These are phyloP conservation scores for Hypoxylon sp. DNA, from an alignment of 2,329 filamentous ascomycete genomes.

Conservation along the genomic window DNA sequence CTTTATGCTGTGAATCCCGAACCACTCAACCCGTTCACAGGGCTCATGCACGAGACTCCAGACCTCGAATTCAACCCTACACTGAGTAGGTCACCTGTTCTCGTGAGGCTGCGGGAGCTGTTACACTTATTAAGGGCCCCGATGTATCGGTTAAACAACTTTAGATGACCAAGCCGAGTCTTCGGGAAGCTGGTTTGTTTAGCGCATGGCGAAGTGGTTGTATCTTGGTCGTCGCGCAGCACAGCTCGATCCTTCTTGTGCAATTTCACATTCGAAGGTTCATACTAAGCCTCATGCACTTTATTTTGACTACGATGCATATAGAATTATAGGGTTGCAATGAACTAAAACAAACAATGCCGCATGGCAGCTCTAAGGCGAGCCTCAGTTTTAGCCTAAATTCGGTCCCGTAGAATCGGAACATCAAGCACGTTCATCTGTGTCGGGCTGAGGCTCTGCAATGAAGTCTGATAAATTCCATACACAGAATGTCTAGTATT, in stretches of 20 bases:
- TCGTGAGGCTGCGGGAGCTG: conserved; percentile 18
- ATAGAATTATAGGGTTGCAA: background rate
- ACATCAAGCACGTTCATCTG: conserved; percentile 19
- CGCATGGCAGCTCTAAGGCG: background rate
- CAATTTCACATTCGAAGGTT: conserved; percentile 17
- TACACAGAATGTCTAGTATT: background rate
- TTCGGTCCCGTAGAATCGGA: background rate
- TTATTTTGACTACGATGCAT: conserved; percentile 21
- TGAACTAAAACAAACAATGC: background rate
- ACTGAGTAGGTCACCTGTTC: conserved; percentile 17
- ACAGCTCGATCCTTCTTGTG: background rate
- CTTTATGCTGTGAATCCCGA: conserved; percentile 32
- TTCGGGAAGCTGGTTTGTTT: background rate
- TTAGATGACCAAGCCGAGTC: background rate
- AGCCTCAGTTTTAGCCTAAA: conserved; percentile 13
- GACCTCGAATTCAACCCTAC: conserved; percentile 8
- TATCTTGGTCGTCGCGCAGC: conserved; percentile 12
- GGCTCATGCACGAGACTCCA: conserved; percentile 36
- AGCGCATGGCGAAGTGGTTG: background rate
- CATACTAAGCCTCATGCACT: conserved; percentile 12
- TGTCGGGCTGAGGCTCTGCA: background rate
- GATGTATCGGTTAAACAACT: background rate
- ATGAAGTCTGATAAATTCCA: background rate
- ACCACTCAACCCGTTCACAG: conserved; percentile 18
- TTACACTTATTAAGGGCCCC: background rate